Percentiles rank a stretch among this genome's conserved stretches.
Evolutionary conservation across 495 filamentous ascomycete species (phyloP).

Genomic region (Penicillium lividum): DNA sequence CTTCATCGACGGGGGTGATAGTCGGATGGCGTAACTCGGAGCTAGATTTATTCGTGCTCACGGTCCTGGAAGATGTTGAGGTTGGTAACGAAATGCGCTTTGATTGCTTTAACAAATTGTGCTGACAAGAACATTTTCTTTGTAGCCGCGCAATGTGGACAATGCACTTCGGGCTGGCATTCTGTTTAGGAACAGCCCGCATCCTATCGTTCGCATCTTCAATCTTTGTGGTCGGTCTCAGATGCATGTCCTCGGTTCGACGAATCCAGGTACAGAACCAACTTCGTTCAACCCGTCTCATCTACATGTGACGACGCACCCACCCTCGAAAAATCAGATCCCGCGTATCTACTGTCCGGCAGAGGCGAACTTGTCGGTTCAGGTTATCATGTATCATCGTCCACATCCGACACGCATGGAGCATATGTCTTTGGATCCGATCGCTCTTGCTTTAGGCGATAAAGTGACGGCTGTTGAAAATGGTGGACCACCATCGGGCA

Average conservation of each 20-base stretch:
- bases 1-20: conserved; percentile 74
- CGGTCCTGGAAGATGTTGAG: conserved; percentile 88
- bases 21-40: conserved; percentile 96
- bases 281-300: conserved; percentile 64
- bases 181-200: conserved; percentile 78
- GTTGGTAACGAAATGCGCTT: conserved; percentile 45
- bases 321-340: conserved; percentile 46
- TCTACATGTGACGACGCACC: conserved; percentile 65
- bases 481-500: conserved; percentile 27
- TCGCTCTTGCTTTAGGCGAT: conserved; percentile 83
- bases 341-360: conserved; percentile 73
- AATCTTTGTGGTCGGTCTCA: conserved; percentile 77
- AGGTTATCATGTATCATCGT: conserved; percentile 85
- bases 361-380: conserved; percentile 63
- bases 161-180: conserved; percentile 82
- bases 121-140: conserved; percentile 1
- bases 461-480: conserved; percentile 48
- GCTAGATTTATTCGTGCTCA: conserved; percentile 84
- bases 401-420: conserved; percentile 91
- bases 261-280: conserved; percentile 58
- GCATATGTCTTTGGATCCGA: conserved; percentile 89
- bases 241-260: conserved; percentile 82
- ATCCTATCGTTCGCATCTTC: conserved; percentile 79
- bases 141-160: conserved; percentile 72
- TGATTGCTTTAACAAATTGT: not conserved